Conservation (phyloP, 257 asterid species). For the Solanum medicagineum region DNA sequence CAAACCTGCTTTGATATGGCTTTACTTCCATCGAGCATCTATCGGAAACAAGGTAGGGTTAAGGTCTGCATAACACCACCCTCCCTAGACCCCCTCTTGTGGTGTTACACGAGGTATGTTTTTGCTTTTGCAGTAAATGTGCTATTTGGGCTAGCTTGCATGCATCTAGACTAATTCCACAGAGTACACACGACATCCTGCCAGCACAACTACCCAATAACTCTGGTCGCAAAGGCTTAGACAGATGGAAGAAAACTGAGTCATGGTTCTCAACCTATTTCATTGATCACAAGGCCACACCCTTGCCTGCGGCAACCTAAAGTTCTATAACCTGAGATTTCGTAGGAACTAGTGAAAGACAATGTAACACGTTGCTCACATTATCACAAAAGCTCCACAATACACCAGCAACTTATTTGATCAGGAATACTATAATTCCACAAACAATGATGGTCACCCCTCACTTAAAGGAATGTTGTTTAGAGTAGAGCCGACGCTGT, state of each 20-base stretch:
- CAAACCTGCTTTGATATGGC: background rate
- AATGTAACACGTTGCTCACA: background rate
- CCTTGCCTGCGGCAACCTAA: background rate
- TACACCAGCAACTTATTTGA: background rate
- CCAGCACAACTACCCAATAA: background rate
- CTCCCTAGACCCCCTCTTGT: background rate
- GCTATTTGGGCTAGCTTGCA: background rate
- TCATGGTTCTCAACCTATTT: background rate
- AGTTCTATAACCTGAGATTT: background rate
- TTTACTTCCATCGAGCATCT: background rate
- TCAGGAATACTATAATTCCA: background rate
- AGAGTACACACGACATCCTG: background rate
- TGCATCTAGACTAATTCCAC: background rate
- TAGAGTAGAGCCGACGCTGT: background rate
- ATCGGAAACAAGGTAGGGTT: background rate
- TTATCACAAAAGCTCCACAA: background rate
- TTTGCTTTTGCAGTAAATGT: background rate
- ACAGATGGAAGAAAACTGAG: background rate
- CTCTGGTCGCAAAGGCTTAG: background rate
- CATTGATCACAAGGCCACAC: background rate
- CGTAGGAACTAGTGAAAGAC: background rate
- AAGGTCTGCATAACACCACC: background rate
- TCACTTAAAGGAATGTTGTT: background rate
- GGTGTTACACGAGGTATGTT: background rate
- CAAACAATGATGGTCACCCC: background rate